Evolutionary conservation across 148 eudicot species (phyloP).

Genomic region (Persicaria tinctoria): DNA sequence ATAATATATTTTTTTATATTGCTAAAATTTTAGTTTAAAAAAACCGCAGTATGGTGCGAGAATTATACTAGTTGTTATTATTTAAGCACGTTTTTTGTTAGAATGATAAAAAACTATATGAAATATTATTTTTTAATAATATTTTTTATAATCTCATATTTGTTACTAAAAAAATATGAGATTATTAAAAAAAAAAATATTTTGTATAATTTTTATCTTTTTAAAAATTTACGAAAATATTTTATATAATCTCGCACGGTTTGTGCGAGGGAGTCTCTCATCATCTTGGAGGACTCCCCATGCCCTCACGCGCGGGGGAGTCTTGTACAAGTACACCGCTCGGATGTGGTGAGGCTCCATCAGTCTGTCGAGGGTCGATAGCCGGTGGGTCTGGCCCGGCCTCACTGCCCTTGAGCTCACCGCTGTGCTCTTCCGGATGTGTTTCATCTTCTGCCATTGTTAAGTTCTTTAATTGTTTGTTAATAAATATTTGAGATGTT

Average conservation of each 20-base stretch:
- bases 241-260: background rate
- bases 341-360: conserved; percentile 48
- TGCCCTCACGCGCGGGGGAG: conserved; percentile 12
- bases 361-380: conserved; percentile 43
- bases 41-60: too few species aligned
- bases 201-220: too few species aligned
- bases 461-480: background rate
- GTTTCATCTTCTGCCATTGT: conserved; percentile 16
- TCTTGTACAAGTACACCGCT: conserved; percentile 38
- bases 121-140: too few species aligned
- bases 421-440: conserved; percentile 35
- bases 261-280: conserved; percentile 36
- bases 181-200: too few species aligned
- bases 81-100: too few species aligned
- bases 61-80: too few species aligned
- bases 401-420: conserved; percentile 37
- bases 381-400: conserved; percentile 27
- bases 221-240: too few species aligned
- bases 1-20: too few species aligned
- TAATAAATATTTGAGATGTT: background rate
- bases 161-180: too few species aligned
- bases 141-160: too few species aligned
- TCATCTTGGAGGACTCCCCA: conserved; percentile 25
- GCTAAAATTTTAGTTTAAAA: too few species aligned
- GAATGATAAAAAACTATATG: too few species aligned